These are phyloP conservation scores for Canariomyces notabilis DNA, from an alignment of 2,329 filamentous ascomycete species.

Conservation along the genomic window DNA sequence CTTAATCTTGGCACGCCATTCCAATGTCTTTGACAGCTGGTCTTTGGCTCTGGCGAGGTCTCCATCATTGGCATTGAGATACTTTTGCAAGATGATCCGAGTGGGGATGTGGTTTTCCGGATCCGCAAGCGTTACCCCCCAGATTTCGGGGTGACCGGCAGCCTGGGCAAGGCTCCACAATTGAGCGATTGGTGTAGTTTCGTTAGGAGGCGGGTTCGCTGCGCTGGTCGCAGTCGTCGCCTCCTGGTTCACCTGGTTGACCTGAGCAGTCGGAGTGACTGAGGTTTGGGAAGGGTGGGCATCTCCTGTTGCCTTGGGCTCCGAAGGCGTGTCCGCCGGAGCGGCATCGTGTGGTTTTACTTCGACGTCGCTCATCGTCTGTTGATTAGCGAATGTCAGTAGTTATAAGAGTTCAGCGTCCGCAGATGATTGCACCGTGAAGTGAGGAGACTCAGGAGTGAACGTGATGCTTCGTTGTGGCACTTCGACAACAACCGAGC, in stretches of 20 bases:
- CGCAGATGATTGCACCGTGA: no score
- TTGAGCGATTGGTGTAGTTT: conserved; percentile 19
- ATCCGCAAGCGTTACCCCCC: conserved; percentile 66
- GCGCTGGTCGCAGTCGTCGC: neutral
- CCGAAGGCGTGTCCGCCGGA: no score
- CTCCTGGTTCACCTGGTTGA: neutral
- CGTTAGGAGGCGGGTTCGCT: neutral
- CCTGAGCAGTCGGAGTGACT: neutral
- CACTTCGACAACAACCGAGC: no score
- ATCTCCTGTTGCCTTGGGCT: neutral
- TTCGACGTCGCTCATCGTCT: neutral
- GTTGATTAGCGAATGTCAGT: neutral
- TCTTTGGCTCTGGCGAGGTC: conserved; percentile 68
- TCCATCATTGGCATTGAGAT: conserved; percentile 81
- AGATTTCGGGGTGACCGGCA: conserved; percentile 68
- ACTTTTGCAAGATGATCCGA: conserved; percentile 85
- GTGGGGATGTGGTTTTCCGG: conserved; percentile 60
- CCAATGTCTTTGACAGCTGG: conserved; percentile 72
- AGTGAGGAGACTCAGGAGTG: no score
- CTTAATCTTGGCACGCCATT: conserved; percentile 75
- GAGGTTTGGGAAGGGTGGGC: neutral
- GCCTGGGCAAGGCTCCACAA: conserved; percentile 27
- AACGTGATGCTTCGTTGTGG: no score
- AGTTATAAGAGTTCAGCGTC: no score
- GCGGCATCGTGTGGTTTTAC: neutral